These are phyloP conservation scores for Knufia fluminis DNA, from an alignment of 2,329 filamentous ascomycete species.

Conservation along the genomic window DNA sequence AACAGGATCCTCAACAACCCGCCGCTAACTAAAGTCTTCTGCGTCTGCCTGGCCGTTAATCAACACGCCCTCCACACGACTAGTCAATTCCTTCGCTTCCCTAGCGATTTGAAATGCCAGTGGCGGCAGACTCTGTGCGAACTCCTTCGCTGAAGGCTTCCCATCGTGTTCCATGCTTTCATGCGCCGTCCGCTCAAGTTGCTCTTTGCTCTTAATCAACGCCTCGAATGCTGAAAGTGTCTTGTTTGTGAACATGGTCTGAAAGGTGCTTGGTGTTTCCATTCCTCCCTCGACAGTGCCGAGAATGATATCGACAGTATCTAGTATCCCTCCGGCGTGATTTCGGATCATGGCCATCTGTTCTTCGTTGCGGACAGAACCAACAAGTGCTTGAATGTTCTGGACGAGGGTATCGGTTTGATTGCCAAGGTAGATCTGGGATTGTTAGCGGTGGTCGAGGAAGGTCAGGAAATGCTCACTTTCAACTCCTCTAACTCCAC, in stretches of 20 bases:
- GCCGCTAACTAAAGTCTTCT: conserved; percentile 26
- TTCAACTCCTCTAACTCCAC: conserved; percentile 52
- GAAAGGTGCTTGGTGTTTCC: conserved; percentile 37
- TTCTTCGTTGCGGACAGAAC: conserved; percentile 57
- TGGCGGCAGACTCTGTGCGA: conserved; percentile 64
- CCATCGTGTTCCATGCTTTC: conserved; percentile 53
- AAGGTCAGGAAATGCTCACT: conserved; percentile 38
- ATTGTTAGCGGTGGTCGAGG: conserved; percentile 18
- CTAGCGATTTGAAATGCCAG: conserved; percentile 80
- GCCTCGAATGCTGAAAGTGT: conserved; percentile 32
- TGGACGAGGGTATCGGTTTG: conserved; percentile 71
- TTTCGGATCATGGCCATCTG: conserved; percentile 55
- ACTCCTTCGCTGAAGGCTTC: conserved; percentile 42
- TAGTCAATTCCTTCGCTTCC: conserved; percentile 66
- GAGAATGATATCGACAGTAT: conserved; percentile 61
- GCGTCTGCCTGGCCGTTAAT: conserved; percentile 23
- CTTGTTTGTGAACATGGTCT: conserved; percentile 35
- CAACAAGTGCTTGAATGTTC: conserved; percentile 72
- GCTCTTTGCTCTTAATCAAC: conserved; percentile 54
- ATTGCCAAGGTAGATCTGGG: conserved; percentile 67
- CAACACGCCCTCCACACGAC: conserved; percentile 36
- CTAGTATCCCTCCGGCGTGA: conserved; percentile 62
- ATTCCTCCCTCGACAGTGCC: conserved; percentile 53
- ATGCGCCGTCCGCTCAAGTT: conserved; percentile 54
- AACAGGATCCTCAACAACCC: not conserved